A percentile compares a stretch with the other conserved stretches of the same genome.
Evolutionary conservation across 2,329 filamentous ascomycete species (phyloP).

Genomic region (Emydomyces testavorans): DNA sequence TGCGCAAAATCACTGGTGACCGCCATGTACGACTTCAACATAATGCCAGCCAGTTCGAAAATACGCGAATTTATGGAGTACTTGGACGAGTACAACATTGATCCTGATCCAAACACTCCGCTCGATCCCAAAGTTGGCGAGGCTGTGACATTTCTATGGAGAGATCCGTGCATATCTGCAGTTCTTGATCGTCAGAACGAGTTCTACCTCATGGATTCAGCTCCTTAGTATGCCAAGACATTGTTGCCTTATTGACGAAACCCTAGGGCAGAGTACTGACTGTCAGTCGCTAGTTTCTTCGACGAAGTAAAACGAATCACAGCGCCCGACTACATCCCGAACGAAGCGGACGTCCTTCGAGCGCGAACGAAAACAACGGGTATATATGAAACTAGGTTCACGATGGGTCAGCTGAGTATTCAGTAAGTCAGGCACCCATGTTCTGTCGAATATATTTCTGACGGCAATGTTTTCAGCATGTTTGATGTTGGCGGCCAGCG

Average conservation of each 20-base stretch:
- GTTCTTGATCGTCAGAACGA: constrained; percentile 91
- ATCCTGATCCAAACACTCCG: constrained; percentile 76
- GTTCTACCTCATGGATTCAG: constrained; percentile 98
- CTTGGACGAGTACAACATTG: constrained; percentile 75
- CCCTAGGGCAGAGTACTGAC: neutral
- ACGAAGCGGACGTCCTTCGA: constrained; percentile 87
- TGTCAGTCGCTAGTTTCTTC: constrained; percentile 63
- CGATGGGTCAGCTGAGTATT: constrained; percentile 97
- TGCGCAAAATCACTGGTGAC: constrained; percentile 87
- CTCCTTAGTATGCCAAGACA: constrained; percentile 65
- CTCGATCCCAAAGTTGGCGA: constrained; percentile 71
- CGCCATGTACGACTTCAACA: constrained; percentile 84
- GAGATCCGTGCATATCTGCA: constrained; percentile 67
- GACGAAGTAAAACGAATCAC: constrained; percentile 82
- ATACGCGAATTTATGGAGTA: constrained; percentile 68
- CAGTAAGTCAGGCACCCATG: constrained; percentile 55
- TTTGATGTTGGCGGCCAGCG: constrained; percentile 96
- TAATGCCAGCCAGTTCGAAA: constrained; percentile 60
- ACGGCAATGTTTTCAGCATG: constrained; percentile 54
- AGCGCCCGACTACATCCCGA: constrained; percentile 72
- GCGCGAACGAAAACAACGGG: constrained; percentile 96
- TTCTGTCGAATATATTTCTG: constrained; percentile 15
- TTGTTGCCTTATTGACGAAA: neutral
- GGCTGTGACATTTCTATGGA: constrained; percentile 80
- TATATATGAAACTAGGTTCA: constrained; percentile 97